Conservation (phyloP, 345 rosid species). For the thale cress (Arabidopsis thaliana) region TAIR10.1 NC_003075.7:9468001-9468500, state of each 20-base stretch:
- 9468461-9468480: constrained; percentile 61
- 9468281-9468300: constrained; percentile 87
- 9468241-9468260: constrained; percentile 79
- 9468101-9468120: constrained; percentile 69
- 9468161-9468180: constrained; percentile 85
- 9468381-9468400: constrained; percentile 46
- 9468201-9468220: constrained; percentile 96
- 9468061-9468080: constrained; percentile 80
- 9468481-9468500: constrained; percentile 52
- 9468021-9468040: constrained; percentile 56
- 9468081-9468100: constrained; percentile 58
- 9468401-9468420: constrained; percentile 84
- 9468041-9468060: constrained; percentile 56
- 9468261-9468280: constrained; percentile 93
- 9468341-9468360: constrained; percentile 61
- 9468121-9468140: constrained; percentile 78
- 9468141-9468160: constrained; percentile 88
- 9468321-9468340: constrained; percentile 93
- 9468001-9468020: constrained; percentile 57
- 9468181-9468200: constrained; percentile 80
- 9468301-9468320: constrained; percentile 96
- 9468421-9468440: constrained; percentile 72
- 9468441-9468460: constrained; percentile 59
- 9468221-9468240: constrained; percentile 96
- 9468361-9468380: constrained; percentile 37